Evolutionary conservation across 805 yeast genomes (phyloP).

Genomic region (Lipomyces mesembrius): DNA sequence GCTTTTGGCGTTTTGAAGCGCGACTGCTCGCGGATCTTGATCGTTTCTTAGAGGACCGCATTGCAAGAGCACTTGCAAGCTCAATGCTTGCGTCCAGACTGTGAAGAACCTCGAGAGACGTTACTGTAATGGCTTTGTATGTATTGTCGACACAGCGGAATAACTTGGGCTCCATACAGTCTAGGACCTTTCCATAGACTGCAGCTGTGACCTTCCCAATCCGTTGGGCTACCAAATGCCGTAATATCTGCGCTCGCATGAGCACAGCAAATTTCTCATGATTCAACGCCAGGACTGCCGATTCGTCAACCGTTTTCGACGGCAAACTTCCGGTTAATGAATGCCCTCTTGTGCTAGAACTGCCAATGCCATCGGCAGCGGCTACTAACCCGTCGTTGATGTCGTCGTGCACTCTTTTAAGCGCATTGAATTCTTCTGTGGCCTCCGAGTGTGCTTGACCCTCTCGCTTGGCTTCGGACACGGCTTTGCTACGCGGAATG

Average conservation of each 20-base stretch:
- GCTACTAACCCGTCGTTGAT: conserved; percentile 34
- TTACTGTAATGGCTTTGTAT: conserved; percentile 33
- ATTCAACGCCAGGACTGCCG: conserved; percentile 60
- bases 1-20: conserved; percentile 39
- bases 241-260: conserved; percentile 67
- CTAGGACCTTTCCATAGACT: conserved; percentile 64
- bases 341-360: not conserved
- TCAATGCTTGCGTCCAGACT: conserved; percentile 35
- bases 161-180: conserved; percentile 59
- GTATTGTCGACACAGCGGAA: conserved; percentile 44
- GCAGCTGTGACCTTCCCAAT: conserved; percentile 70
- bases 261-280: conserved; percentile 69
- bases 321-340: not conserved
- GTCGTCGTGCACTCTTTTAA: conserved; percentile 34
- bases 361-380: conserved; percentile 19
- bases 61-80: conserved; percentile 35
- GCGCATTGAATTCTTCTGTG: conserved; percentile 41
- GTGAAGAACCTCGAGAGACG: conserved; percentile 47
- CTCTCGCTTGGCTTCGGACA: conserved; percentile 61
- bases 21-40: conserved; percentile 16
- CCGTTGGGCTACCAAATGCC: conserved; percentile 64
- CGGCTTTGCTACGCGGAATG: conserved; percentile 39
- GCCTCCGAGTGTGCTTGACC: conserved; percentile 67
- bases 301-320: conserved; percentile 14
- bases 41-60: conserved; percentile 18